Evolutionary conservation across 177 flowering plant species (phyloP), one percentile per base, ranked within the genome.

Genomic region (Vitis hybrid): DNA sequence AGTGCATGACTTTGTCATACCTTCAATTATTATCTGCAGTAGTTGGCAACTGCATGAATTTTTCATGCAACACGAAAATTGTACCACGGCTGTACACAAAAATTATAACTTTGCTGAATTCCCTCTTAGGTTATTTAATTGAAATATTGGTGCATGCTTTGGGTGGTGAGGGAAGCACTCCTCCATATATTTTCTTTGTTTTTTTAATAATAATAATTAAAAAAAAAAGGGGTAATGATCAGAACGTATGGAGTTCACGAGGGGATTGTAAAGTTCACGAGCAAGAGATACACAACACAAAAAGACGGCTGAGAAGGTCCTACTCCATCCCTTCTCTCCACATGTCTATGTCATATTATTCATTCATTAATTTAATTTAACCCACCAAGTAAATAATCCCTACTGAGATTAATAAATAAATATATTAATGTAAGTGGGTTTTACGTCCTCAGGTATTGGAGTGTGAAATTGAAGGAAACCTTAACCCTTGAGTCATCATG

Each of bases 271-370:
- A 58, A 77, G 77, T 59, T 80, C 81, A 83, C 81, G 84, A 74
- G 84, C 71, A 62, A 39, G 9, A 39, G 8, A 39, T 39, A 39
- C 14, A 13, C 72, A 18, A 49, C 80, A 73, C 81, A 72, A 83
- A 76, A 82, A 70, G 86, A 82, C 85, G 82, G 84, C 83, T 76
- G 15, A 48, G 76, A 77, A 83, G 74, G 76, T 63, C 77, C 45
- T 66, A 71, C 68, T 72, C 76, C 49, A 22, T 1, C 56, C 45
- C 21, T 49, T 49, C 10, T 39, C 66, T 72, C 69, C 66, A 13
- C 29, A 65, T 51, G 65, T 64, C 56, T 60, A 16, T 65, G 18
- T 26, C 69, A 57, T 57, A 13, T 66, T 55, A 8, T 14, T 29
- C 19, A 8, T 76, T 52, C 70, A 55, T 62, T 69, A 59, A 21